Evolutionary conservation across 495 filamentous ascomycete species (phyloP).

Genomic region (Talaromyces nanjingensis): DNA sequence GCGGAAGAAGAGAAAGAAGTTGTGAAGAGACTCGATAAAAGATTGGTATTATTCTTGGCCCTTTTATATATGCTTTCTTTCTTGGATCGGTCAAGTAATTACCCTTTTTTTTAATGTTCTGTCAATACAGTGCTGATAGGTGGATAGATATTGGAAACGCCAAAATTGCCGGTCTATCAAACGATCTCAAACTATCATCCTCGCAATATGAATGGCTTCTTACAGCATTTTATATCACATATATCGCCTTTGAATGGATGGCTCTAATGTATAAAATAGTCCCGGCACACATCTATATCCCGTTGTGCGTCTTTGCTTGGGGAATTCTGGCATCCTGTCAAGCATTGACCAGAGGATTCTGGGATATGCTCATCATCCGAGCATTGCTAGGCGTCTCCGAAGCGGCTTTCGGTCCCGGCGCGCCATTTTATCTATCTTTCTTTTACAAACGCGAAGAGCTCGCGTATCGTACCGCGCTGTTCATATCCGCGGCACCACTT

Average conservation of each 20-base stretch:
- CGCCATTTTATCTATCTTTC: conserved; percentile 56
- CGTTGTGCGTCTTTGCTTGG: conserved; percentile 36
- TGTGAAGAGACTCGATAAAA: conserved; percentile 64
- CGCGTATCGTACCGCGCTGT: conserved; percentile 53
- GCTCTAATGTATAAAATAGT: conserved; percentile 53
- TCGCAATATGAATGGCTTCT: conserved; percentile 61
- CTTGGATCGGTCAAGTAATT: conserved; percentile 60
- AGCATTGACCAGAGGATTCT: conserved; percentile 52
- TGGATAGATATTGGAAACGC: conserved; percentile 71
- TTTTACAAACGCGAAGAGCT: conserved; percentile 57
- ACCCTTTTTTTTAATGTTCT: background rate
- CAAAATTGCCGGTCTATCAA: conserved; percentile 62
- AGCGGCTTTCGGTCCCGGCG: conserved; percentile 55
- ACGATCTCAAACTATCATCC: conserved; percentile 53
- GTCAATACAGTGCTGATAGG: background rate
- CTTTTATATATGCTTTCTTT: conserved; percentile 77
- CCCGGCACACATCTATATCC: conserved; percentile 52
- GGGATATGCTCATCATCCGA: conserved; percentile 34
- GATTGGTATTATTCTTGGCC: conserved; percentile 72
- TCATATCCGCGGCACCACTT: conserved; percentile 56
- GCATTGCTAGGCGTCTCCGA: conserved; percentile 51
- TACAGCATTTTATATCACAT: conserved; percentile 62
- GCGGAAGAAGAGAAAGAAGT: conserved; percentile 66
- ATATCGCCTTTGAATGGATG: conserved; percentile 72
- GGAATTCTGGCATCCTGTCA: conserved; percentile 68